phyloP scores from a whole-genome alignment of 495 filamentous ascomycete species.

The Penicillium malachiteum region DNA sequence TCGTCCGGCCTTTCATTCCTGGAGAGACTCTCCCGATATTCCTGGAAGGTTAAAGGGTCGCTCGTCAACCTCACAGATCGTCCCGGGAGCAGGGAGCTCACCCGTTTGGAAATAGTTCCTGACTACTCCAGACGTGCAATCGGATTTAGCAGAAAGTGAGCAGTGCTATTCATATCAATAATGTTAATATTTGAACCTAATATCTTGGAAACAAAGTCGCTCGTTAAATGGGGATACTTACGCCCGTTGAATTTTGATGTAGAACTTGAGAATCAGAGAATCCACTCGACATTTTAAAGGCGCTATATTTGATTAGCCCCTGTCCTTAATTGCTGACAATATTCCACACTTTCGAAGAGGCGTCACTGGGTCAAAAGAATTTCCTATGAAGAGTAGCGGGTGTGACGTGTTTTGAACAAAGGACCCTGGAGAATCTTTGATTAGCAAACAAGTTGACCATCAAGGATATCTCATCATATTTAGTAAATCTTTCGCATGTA shows the following conservation, averaged over 20 bases:
- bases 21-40: too few species aligned
- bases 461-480: too few species aligned
- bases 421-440: neutral
- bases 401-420: slow-evolving; percentile 1
- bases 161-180: neutral
- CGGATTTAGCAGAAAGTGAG: neutral
- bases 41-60: neutral
- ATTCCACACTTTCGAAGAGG: neutral
- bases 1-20: too few species aligned
- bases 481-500: neutral
- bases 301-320: neutral
- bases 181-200: too few species aligned
- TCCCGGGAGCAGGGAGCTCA: neutral
- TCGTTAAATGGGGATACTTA: neutral
- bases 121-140: neutral
- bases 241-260: neutral
- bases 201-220: neutral
- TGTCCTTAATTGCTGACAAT: neutral
- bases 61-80: neutral
- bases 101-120: neutral
- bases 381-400: slow-evolving; percentile 1
- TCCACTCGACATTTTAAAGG: neutral
- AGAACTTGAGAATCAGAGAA: neutral
- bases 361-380: neutral
- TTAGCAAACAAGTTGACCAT: neutral